Conservation (phyloP, 2,329 filamentous ascomycete genomes). For the Colletotrichum musae region DNA sequence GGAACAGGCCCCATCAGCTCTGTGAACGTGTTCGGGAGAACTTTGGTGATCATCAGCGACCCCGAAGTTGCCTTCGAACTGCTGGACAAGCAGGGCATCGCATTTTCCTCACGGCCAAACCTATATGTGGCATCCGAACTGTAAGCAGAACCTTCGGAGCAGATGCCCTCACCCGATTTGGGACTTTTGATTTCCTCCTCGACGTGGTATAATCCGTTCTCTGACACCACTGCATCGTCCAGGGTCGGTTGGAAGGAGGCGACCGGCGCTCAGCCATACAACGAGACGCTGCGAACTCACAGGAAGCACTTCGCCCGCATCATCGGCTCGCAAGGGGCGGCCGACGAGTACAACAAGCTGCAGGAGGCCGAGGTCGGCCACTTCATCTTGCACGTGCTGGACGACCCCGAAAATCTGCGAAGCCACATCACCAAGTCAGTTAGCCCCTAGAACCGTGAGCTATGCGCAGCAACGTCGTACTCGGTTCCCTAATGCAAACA, state of each 20-base stretch:
- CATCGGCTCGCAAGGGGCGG: slow-evolving; percentile 57
- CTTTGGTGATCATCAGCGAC: slow-evolving; percentile 59
- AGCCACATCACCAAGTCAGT: slow-evolving; percentile 59
- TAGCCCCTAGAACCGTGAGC: background rate
- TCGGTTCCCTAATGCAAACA: background rate
- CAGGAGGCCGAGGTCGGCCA: slow-evolving; percentile 61
- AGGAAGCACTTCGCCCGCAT: slow-evolving; percentile 60
- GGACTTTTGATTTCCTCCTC: background rate
- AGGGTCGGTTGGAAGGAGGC: slow-evolving; percentile 55
- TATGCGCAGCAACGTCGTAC: too few relatives aligned
- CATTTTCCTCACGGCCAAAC: slow-evolving; percentile 51
- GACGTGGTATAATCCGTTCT: too few relatives aligned
- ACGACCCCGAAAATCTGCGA: slow-evolving; percentile 54
- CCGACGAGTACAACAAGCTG: slow-evolving; percentile 55
- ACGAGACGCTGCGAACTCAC: slow-evolving; percentile 54
- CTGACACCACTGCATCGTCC: background rate
- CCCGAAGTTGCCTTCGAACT: slow-evolving; percentile 52
- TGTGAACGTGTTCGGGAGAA: slow-evolving; percentile 54
- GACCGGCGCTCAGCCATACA: slow-evolving; percentile 53
- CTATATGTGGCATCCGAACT: slow-evolving; percentile 52
- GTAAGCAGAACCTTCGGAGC: slow-evolving; percentile 44
- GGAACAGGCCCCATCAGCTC: slow-evolving; percentile 46
- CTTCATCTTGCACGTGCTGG: slow-evolving; percentile 59
- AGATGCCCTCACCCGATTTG: background rate
- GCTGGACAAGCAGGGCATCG: slow-evolving; percentile 50